Conservation (phyloP, 345 rosid species). For the Stellera chamaejasme region DNA sequence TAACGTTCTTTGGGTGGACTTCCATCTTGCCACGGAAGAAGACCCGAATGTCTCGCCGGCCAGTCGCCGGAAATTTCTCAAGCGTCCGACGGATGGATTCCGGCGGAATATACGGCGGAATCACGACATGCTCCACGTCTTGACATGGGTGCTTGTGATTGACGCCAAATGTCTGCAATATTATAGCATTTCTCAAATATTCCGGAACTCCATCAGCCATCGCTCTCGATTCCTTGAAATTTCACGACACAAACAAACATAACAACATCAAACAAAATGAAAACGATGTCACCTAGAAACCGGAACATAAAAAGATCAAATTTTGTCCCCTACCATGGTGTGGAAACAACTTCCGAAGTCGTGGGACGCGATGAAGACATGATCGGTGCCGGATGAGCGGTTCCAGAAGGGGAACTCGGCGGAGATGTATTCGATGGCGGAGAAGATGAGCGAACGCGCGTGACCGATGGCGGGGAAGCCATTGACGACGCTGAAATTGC, state of each 20-base stretch:
- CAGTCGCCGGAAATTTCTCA: conserved; percentile 28
- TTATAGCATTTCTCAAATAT: conserved; percentile 68
- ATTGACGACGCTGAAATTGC: conserved; percentile 80
- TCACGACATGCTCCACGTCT: conserved; percentile 65
- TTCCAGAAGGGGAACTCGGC: conserved; percentile 66
- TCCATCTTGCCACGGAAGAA: conserved; percentile 98
- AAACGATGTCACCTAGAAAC: not conserved
- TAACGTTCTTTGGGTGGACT: conserved; percentile 88
- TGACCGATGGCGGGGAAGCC: conserved; percentile 95
- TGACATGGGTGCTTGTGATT: conserved; percentile 83
- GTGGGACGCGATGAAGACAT: conserved; percentile 88
- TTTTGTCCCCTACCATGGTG: conserved; percentile 49
- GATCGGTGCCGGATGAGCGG: conserved; percentile 71
- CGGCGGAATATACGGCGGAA: conserved; percentile 90
- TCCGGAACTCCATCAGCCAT: conserved; percentile 74
- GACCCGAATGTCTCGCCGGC: conserved; percentile 68
- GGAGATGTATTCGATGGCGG: conserved; percentile 62
- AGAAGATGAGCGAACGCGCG: conserved; percentile 57
- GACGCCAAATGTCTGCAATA: conserved; percentile 91
- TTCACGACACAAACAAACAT: not conserved
- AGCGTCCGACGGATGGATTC: conserved; percentile 40
- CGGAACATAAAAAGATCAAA: not conserved
- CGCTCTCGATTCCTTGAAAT: conserved; percentile 71
- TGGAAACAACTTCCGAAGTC: conserved; percentile 95
- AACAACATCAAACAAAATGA: not conserved